Percentiles rank a stretch among this genome's conserved stretches.
phyloP scores from a whole-genome alignment of 2,329 filamentous ascomycete species.

The Remersonia thermophila region DNA sequence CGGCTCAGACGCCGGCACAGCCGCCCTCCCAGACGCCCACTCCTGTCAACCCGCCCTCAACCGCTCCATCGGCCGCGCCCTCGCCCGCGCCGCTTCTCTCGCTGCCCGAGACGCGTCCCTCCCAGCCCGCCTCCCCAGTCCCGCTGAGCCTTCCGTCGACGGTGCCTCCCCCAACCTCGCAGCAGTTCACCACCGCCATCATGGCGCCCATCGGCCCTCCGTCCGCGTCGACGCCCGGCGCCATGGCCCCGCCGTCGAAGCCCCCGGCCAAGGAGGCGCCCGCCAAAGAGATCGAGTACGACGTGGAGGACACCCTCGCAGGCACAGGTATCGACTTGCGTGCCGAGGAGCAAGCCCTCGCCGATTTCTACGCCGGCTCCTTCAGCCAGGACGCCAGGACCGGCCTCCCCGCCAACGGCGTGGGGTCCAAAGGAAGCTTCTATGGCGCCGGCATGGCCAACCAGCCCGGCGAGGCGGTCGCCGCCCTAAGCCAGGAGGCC shows the following conservation, averaged over 20 bases:
- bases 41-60: too few relatives aligned
- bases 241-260: conserved; percentile 49
- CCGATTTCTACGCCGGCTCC: conserved; percentile 47
- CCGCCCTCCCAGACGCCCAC: too few relatives aligned
- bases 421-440: conserved; percentile 44
- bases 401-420: conserved; percentile 42
- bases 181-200: conserved; percentile 17
- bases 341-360: conserved; percentile 73
- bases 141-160: conserved; percentile 2
- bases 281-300: conserved; percentile 52
- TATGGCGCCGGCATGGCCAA: conserved; percentile 56
- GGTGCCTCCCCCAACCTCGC: conserved; percentile 7
- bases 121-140: conserved; percentile 8
- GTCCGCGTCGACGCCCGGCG: conserved; percentile 18
- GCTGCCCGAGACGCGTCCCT: conserved; percentile 12
- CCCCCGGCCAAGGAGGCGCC: conserved; percentile 29
- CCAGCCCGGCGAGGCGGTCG: conserved; percentile 41
- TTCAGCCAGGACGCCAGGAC: conserved; percentile 34
- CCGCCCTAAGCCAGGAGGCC: conserved; percentile 45
- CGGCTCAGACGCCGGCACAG: background rate
- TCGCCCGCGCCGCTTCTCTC: conserved; percentile 9
- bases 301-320: conserved; percentile 71
- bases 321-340: conserved; percentile 78
- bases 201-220: conserved; percentile 16
- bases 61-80: background rate